phyloP scores from a whole-genome alignment of 148 eudicot species.

The Gaultheria prostrata region DNA sequence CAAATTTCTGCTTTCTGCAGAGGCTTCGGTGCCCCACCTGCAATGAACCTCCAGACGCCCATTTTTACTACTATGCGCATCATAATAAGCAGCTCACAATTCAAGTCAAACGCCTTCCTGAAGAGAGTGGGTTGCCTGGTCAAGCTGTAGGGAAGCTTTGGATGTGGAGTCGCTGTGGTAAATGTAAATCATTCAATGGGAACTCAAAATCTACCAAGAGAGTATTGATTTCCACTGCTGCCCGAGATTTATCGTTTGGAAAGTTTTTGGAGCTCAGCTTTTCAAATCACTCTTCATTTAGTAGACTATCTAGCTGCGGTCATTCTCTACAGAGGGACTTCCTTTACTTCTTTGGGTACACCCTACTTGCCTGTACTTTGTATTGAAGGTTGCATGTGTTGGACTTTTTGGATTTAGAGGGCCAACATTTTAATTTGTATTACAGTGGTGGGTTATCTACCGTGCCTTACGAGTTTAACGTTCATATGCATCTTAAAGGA shows the following conservation, averaged over 20 bases:
- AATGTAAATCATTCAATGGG: constrained; percentile 53
- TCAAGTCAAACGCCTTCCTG: constrained; percentile 56
- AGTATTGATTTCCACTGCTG: constrained; percentile 72
- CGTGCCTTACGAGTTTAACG: background rate
- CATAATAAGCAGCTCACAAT: constrained; percentile 82
- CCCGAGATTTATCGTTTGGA: constrained; percentile 87
- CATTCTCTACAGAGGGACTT: constrained; percentile 86
- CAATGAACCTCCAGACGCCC: constrained; percentile 66
- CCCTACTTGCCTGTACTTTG: background rate
- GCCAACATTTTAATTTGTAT: background rate
- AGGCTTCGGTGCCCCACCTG: constrained; percentile 57
- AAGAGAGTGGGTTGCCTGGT: constrained; percentile 51
- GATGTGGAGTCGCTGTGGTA: constrained; percentile 99
- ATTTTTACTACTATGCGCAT: constrained; percentile 79
- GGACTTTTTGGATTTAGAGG: background rate
- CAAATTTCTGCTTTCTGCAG: constrained; percentile 35
- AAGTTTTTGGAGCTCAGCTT: constrained; percentile 94
- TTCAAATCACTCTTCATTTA: constrained; percentile 70
- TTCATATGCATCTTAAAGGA: background rate
- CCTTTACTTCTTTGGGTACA: constrained; percentile 93
- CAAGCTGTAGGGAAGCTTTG: constrained; percentile 75
- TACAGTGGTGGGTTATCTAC: background rate
- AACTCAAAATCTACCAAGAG: constrained; percentile 66
- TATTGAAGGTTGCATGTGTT: background rate
- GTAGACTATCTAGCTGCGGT: constrained; percentile 65